Evolutionary conservation across 2,329 filamentous ascomycete genomes (phyloP).

Genomic region (Claviceps monticola): DNA sequence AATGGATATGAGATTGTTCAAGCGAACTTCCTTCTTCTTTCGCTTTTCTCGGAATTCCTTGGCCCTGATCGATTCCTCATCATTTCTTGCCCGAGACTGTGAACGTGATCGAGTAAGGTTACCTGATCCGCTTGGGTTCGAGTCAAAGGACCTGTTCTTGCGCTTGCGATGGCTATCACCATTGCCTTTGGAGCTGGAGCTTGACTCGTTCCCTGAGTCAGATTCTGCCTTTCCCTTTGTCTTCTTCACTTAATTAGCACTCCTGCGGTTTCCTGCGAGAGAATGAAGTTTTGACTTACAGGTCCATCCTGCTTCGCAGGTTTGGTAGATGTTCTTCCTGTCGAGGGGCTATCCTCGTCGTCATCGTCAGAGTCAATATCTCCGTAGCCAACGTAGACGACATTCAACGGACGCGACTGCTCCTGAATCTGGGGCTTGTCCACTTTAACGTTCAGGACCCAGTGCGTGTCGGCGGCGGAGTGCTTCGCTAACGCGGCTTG

Average conservation of each 20-base stretch:
- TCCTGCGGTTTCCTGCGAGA: neutral
- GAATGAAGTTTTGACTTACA: constrained; percentile 10
- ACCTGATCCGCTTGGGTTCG: constrained; percentile 9
- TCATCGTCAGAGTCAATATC: constrained; percentile 31
- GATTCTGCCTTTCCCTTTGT: constrained; percentile 7
- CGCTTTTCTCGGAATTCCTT: constrained; percentile 43
- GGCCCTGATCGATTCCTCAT: constrained; percentile 16
- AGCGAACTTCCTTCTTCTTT: constrained; percentile 51
- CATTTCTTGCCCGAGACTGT: constrained; percentile 16
- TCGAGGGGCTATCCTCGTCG: constrained; percentile 19
- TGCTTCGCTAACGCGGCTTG: constrained; percentile 47
- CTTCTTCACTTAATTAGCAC: neutral
- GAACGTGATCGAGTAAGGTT: constrained; percentile 18
- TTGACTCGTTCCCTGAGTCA: constrained; percentile 14
- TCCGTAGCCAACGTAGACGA: constrained; percentile 46
- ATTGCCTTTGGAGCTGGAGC: constrained; percentile 9
- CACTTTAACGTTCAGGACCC: constrained; percentile 48
- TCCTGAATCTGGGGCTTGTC: constrained; percentile 12
- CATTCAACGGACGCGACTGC: constrained; percentile 29
- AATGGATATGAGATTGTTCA: constrained; percentile 49
- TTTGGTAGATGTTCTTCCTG: constrained; percentile 23
- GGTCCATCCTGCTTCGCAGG: constrained; percentile 14
- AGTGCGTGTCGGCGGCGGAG: constrained; percentile 57
- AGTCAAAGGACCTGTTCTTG: constrained; percentile 15
- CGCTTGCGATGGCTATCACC: constrained; percentile 12